Evolutionary conservation across 345 rosid genomes (phyloP).

Genomic region (Sisymbrium altissimum): DNA sequence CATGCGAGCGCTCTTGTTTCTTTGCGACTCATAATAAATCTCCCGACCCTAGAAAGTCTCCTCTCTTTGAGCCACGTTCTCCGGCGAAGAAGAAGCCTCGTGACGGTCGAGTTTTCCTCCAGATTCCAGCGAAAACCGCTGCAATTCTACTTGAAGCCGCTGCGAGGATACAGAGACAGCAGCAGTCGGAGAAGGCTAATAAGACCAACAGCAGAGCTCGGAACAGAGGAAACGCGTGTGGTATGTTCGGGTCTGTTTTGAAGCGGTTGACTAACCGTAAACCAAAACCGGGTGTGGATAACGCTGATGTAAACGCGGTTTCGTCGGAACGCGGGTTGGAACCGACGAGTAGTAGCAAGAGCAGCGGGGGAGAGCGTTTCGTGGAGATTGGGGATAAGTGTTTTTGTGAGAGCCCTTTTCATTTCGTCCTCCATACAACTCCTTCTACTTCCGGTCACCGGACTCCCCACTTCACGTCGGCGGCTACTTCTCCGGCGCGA

Average conservation of each 20-base stretch:
- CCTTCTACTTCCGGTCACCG: constrained; percentile 48
- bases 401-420: constrained; percentile 70
- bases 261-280: constrained; percentile 47
- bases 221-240: constrained; percentile 35
- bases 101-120: constrained; percentile 36
- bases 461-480: constrained; percentile 69
- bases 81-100: constrained; percentile 36
- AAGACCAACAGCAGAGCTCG: constrained; percentile 27
- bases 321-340: constrained; percentile 27
- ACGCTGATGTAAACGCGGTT: constrained; percentile 18
- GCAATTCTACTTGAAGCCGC: constrained; percentile 70
- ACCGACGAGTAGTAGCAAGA: constrained; percentile 18
- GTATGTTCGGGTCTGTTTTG: constrained; percentile 55
- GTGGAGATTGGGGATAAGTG: constrained; percentile 30
- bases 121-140: constrained; percentile 31
- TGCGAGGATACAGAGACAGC: constrained; percentile 64
- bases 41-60: constrained; percentile 65
- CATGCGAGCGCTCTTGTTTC: constrained; percentile 61
- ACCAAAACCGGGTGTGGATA: constrained; percentile 30
- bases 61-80: constrained; percentile 54
- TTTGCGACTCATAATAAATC: constrained; percentile 48
- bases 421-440: constrained; percentile 51
- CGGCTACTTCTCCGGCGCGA: constrained; percentile 57
- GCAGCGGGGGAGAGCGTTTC: constrained; percentile 15
- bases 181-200: constrained; percentile 16